phyloP scores from a whole-genome alignment of 495 filamentous ascomycete species.

The Aspergillus baeticus region DNA sequence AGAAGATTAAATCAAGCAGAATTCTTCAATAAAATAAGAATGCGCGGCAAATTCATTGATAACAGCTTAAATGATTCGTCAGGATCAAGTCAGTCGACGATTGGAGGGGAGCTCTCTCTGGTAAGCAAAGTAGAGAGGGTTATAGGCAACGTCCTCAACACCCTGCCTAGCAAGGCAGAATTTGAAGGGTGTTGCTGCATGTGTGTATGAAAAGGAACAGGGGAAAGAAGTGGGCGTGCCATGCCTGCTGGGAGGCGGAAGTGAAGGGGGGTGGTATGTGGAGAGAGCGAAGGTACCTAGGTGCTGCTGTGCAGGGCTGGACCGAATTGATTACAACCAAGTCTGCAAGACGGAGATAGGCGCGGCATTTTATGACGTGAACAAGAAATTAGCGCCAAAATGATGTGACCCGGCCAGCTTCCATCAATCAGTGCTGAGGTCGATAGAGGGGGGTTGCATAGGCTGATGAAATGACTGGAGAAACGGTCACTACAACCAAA shows the following conservation, averaged over 20 bases:
- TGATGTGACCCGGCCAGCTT: slow-evolving; percentile 25
- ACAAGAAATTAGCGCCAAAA: slow-evolving; percentile 38
- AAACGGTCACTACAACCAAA: slow-evolving; percentile 15
- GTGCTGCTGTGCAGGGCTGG: slow-evolving; percentile 27
- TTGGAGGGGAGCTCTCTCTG: slow-evolving; percentile 28
- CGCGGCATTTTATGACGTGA: slow-evolving; percentile 20
- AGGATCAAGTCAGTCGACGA: slow-evolving; percentile 25
- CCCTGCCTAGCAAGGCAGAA: slow-evolving; percentile 41
- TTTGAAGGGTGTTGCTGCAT: slow-evolving; percentile 25
- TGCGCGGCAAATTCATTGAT: slow-evolving; percentile 26
- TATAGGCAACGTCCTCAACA: slow-evolving; percentile 26
- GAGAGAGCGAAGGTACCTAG: slow-evolving; percentile 6
- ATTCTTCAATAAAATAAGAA: slow-evolving; percentile 21
- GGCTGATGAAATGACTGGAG: slow-evolving; percentile 17
- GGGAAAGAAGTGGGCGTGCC: slow-evolving; percentile 20
- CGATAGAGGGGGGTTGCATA: slow-evolving; percentile 12
- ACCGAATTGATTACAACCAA: slow-evolving; percentile 33
- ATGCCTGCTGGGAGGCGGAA: slow-evolving; percentile 20
- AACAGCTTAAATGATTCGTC: slow-evolving; percentile 31
- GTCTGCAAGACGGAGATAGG: slow-evolving; percentile 30
- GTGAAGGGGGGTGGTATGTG: slow-evolving; percentile 17
- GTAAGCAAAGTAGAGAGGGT: slow-evolving; percentile 25
- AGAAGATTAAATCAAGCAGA: slow-evolving; percentile 23
- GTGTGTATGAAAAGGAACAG: slow-evolving; percentile 19
- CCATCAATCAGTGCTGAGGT: slow-evolving; percentile 13